Evolutionary conservation across 2,329 filamentous ascomycete species (phyloP), one percentile per base, ranked within the genome.

Genomic region (Cephalotrichum gorgonifer): DNA sequence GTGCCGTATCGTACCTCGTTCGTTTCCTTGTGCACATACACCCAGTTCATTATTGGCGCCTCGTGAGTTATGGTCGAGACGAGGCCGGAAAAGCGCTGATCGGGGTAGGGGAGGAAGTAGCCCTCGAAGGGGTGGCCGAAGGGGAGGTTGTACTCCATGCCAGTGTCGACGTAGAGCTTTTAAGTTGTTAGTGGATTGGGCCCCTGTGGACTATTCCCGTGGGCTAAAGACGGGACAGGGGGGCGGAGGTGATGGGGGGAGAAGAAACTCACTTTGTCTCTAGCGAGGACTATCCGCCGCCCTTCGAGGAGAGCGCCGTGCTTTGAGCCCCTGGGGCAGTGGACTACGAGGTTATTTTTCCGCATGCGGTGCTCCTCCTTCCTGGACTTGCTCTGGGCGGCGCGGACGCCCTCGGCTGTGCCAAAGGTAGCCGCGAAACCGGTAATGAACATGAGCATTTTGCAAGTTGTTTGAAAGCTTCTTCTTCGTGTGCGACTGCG

Each of bases 101-200:
- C 76, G 3, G 76, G 76, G 53, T 79, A 79, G 2, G 76, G 75
- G 22, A 79, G 62, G 54, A 70, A 79, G 55, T 81, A 79, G 25
- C 76, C 76, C 3, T 73, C 68, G 55, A 77, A 79, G 0, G 71
- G 69, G 56, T 79, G 74, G 3, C 73, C 70, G 46, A 63, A 61
- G 1, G 53, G 57, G 47, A 58, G 53, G 47, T 55, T 56, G 43
- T 51, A 56, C 30, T 59, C 52, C 47, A 54, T 49, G 35, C 59
- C 63, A 11, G 68, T 72, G 47, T 73, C 74, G 20, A 76, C 68
- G 53, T 72, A 75, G 12, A 76, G 58, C 63, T 69, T 22, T 22
- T n/a, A 11, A 27, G 14, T 6, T 22, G 23, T 42, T 42, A 31
- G 33, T 42, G n/a, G 9, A 6, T 45, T 30, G 43, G 6, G 20